Percentiles rank a stretch among this genome's conserved stretches.
phyloP scores from a whole-genome alignment of 2,329 filamentous ascomycete species.

The Xylaria sp. region DNA sequence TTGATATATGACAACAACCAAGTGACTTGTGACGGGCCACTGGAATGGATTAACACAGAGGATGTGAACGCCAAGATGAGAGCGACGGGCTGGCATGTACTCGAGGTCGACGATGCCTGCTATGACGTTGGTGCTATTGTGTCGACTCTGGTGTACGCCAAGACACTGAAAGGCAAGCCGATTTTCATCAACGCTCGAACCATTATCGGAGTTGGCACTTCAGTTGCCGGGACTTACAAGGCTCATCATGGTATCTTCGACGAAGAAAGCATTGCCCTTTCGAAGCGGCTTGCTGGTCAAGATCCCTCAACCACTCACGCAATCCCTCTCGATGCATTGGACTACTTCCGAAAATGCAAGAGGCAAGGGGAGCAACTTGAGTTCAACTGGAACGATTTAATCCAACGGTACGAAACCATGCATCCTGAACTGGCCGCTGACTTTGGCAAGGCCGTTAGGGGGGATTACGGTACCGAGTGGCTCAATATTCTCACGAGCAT shows the following conservation, averaged over 20 bases:
- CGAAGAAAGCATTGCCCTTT: neutral
- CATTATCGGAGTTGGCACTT: neutral
- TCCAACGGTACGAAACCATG: neutral
- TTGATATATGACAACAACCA: constrained; percentile 15
- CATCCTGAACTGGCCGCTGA: neutral
- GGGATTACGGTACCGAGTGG: constrained; percentile 13
- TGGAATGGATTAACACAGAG: constrained; percentile 6
- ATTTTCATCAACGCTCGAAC: neutral
- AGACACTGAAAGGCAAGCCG: neutral
- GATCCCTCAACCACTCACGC: constrained; percentile 8
- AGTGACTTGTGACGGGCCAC: constrained; percentile 5
- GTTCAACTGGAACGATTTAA: neutral
- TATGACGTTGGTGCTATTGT: constrained; percentile 11
- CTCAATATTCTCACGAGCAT: constrained; percentile 7
- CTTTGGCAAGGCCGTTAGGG: neutral
- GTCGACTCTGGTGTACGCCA: neutral
- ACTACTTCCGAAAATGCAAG: constrained; percentile 13
- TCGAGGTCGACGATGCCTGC: constrained; percentile 1
- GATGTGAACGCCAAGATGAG: constrained; percentile 12
- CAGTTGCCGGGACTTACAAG: neutral
- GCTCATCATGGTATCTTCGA: neutral
- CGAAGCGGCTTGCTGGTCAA: neutral
- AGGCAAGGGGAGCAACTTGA: constrained; percentile 3
- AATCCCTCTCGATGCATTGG: neutral
- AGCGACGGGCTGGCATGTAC: constrained; percentile 4